phyloP scores from a whole-genome alignment of 2,329 filamentous ascomycete genomes.

The Colletotrichum zoysiae region DNA sequence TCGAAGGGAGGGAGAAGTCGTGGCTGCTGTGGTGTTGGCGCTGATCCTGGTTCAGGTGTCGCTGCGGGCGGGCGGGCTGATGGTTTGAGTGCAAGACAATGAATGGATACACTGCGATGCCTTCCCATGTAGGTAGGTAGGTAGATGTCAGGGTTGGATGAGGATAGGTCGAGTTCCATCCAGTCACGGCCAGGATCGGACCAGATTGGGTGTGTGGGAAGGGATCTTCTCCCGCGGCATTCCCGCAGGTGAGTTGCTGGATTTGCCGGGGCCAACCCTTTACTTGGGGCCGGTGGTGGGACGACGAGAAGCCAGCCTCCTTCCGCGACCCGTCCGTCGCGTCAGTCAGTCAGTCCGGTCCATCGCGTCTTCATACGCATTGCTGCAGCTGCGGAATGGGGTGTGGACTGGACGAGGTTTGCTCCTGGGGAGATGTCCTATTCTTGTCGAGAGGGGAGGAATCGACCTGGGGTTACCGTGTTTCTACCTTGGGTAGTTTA shows the following conservation, averaged over 20 bases:
- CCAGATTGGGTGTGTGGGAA: background rate
- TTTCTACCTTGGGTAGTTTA: no score
- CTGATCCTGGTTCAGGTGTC: background rate
- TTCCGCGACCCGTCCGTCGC: slow-evolving; percentile 14
- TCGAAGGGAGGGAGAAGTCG: background rate
- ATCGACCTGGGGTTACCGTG: background rate
- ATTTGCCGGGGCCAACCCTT: slow-evolving; percentile 12
- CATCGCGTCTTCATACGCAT: slow-evolving; percentile 7
- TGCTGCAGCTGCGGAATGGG: slow-evolving; percentile 1
- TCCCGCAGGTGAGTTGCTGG: slow-evolving; percentile 20
- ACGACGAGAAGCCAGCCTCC: slow-evolving; percentile 27
- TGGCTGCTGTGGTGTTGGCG: background rate
- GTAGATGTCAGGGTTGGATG: background rate
- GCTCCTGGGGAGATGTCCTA: background rate
- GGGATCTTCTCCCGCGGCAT: slow-evolving; percentile 26
- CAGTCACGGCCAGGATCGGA: background rate
- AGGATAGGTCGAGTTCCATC: background rate
- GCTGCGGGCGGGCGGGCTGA: slow-evolving; percentile 9
- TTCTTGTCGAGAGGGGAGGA: background rate
- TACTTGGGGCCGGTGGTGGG: slow-evolving; percentile 26
- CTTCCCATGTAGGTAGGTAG: background rate
- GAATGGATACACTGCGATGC: background rate
- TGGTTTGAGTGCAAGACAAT: background rate
- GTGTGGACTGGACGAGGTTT: background rate
- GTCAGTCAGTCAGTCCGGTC: slow-evolving; percentile 15